A percentile compares a stretch with the other conserved stretches of the same genome.
phyloP scores from a whole-genome alignment of 768 basidiomycete genomes.

The Russula emetica region DNA sequence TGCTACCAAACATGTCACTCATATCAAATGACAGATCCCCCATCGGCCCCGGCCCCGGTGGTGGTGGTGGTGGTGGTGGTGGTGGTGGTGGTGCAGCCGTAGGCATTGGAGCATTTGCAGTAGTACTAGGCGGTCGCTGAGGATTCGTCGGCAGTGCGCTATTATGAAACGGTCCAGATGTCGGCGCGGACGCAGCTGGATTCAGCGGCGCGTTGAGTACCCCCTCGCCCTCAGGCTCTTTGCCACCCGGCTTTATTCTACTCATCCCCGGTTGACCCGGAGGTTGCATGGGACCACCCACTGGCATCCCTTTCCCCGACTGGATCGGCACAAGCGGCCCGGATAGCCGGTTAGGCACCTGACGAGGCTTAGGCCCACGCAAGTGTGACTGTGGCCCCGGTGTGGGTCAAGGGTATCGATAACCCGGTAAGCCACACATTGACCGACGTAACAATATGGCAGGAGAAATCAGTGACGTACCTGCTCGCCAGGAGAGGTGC shows the following conservation, averaged over 20 bases:
- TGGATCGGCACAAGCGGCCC: constrained; percentile 19
- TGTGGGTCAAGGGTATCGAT: constrained; percentile 20
- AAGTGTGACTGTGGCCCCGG: too few species aligned
- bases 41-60: not conserved
- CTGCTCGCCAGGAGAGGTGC: constrained; percentile 37
- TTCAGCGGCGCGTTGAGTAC: constrained; percentile 15
- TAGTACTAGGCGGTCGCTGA: constrained; percentile 24
- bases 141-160: constrained; percentile 9
- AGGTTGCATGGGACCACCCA: constrained; percentile 28
- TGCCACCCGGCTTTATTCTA: constrained; percentile 20
- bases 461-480: constrained; percentile 26
- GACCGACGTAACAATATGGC: not conserved
- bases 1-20: constrained; percentile 12
- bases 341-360: constrained; percentile 5
- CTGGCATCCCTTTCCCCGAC: constrained; percentile 17
- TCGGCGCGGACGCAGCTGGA: constrained; percentile 15
- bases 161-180: constrained; percentile 23
- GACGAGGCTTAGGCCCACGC: constrained; percentile 1
- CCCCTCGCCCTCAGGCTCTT: constrained; percentile 20
- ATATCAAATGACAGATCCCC: constrained; percentile 16
- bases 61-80: too few species aligned
- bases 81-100: constrained; percentile 3
- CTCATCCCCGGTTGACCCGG: constrained; percentile 28
- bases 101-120: constrained; percentile 16
- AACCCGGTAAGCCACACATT: constrained; percentile 5